A percentile compares a stretch with the other conserved stretches of the same genome.
Conservation (phyloP, 2,329 filamentous ascomycete species). For the Lasiodiplodia sp. region DNA sequence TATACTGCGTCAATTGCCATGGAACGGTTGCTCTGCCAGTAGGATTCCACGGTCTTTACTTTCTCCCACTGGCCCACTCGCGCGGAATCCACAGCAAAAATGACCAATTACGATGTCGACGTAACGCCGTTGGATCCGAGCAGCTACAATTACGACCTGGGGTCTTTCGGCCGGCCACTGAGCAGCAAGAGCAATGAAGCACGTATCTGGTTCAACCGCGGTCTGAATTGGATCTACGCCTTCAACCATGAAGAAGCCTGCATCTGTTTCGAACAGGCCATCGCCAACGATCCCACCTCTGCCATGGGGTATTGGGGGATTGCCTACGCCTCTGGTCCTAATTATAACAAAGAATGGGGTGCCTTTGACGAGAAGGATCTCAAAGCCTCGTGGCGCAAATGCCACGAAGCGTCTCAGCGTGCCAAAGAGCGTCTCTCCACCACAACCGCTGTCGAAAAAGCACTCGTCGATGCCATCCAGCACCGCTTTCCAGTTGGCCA, state of each 20-base stretch:
- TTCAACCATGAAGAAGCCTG: constrained; percentile 80
- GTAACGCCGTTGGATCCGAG: too few species aligned
- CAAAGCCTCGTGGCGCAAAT: constrained; percentile 56
- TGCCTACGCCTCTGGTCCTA: constrained; percentile 75
- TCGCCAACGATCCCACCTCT: constrained; percentile 61
- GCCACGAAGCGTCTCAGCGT: constrained; percentile 54
- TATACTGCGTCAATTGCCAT: too few species aligned
- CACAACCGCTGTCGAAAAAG: constrained; percentile 63
- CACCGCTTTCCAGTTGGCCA: constrained; percentile 64
- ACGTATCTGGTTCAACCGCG: constrained; percentile 74
- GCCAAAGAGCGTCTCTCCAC: constrained; percentile 52
- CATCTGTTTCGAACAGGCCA: constrained; percentile 69
- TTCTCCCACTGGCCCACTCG: too few species aligned
- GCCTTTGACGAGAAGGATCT: constrained; percentile 71
- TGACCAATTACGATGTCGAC: too few species aligned
- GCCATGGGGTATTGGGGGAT: constrained; percentile 74
- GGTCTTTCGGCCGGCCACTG: constrained; percentile 62
- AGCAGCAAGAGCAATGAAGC: constrained; percentile 60
- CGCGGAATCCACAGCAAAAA: too few species aligned
- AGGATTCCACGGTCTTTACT: too few species aligned
- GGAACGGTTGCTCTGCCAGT: too few species aligned
- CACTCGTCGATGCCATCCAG: constrained; percentile 69
- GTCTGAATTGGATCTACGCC: constrained; percentile 74
- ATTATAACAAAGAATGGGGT: constrained; percentile 82
- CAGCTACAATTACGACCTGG: constrained; percentile 61